Conservation (phyloP, 441 rosid species). For the Pelargonium myrrhifolium region DNA sequence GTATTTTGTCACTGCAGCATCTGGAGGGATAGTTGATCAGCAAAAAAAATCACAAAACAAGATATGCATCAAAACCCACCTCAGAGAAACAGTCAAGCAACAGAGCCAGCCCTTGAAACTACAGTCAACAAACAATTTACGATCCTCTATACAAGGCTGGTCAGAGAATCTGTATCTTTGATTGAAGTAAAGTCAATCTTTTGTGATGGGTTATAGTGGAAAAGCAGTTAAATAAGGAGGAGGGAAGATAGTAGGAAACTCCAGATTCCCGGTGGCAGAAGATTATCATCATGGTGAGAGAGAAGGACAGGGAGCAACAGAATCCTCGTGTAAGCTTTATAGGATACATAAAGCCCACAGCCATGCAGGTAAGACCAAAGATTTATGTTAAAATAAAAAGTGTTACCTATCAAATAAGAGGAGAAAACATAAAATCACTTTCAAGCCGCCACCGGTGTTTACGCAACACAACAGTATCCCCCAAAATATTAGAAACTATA, state of each 20-base stretch:
- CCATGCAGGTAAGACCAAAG: constrained; percentile 57
- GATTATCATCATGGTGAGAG: constrained; percentile 30
- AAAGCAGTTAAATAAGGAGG: constrained; percentile 6
- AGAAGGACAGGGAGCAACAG: constrained; percentile 34
- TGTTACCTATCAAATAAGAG: constrained; percentile 9
- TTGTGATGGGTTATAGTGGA: constrained; percentile 20
- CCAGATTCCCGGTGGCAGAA: constrained; percentile 20
- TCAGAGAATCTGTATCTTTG: constrained; percentile 5
- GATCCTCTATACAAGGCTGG: background rate
- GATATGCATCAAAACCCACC: constrained; percentile 31
- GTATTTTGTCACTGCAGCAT: background rate
- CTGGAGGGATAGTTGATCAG: background rate
- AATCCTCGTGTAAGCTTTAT: constrained; percentile 61
- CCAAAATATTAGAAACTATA: background rate
- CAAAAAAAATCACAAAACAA: constrained; percentile 1
- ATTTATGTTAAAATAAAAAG: constrained; percentile 14
- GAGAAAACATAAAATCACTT: constrained; percentile 9
- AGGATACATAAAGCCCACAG: constrained; percentile 42
- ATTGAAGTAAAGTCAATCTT: background rate
- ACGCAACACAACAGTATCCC: background rate
- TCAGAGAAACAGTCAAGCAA: constrained; percentile 19
- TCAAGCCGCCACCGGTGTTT: constrained; percentile 5
- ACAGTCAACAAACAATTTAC: constrained; percentile 4
- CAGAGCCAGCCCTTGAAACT: constrained; percentile 20
- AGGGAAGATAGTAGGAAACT: constrained; percentile 17